Percentiles rank a stretch among this genome's conserved stretches.
These are phyloP conservation scores for Aspergillus nidulans DNA, from an alignment of 495 filamentous ascomycete species.

Conservation along the genomic window DNA sequence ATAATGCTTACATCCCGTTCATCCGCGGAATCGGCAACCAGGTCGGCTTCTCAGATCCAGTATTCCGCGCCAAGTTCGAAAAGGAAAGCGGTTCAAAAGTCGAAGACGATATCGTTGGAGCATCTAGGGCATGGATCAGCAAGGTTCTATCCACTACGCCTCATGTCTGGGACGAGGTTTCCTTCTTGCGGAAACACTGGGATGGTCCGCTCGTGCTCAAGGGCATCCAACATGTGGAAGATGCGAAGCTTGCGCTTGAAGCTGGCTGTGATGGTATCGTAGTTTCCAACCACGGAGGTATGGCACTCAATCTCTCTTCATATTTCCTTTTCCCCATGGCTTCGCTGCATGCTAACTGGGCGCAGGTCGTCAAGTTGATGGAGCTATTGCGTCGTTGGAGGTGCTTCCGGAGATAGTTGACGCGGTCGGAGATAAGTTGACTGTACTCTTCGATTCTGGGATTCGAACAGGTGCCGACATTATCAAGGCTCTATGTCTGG, in stretches of 20 bases:
- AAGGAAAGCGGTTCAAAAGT: conserved; percentile 40
- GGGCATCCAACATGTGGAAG: conserved; percentile 47
- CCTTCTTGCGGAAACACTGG: conserved; percentile 53
- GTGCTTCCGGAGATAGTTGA: conserved; percentile 61
- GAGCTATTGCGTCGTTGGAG: conserved; percentile 59
- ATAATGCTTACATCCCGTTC: conserved; percentile 55
- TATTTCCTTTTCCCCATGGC: not conserved
- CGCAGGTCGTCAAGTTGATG: conserved; percentile 60
- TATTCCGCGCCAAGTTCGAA: conserved; percentile 54
- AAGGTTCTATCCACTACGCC: conserved; percentile 46
- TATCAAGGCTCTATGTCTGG: conserved; percentile 84
- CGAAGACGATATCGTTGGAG: conserved; percentile 46
- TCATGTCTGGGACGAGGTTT: conserved; percentile 57
- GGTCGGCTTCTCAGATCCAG: conserved; percentile 53
- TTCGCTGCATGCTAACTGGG: not conserved
- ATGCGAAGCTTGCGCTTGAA: conserved; percentile 45
- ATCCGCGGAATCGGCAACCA: conserved; percentile 41
- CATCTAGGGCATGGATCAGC: conserved; percentile 45
- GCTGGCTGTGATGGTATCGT: conserved; percentile 50
- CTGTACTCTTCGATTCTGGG: conserved; percentile 63
- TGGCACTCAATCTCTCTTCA: conserved; percentile 5
- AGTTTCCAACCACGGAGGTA: conserved; percentile 53
- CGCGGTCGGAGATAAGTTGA: conserved; percentile 48
- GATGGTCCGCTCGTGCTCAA: conserved; percentile 54
- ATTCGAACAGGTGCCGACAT: conserved; percentile 58